Conservation (phyloP, 495 filamentous ascomycete genomes). For the Bacidia rubella region DNA sequence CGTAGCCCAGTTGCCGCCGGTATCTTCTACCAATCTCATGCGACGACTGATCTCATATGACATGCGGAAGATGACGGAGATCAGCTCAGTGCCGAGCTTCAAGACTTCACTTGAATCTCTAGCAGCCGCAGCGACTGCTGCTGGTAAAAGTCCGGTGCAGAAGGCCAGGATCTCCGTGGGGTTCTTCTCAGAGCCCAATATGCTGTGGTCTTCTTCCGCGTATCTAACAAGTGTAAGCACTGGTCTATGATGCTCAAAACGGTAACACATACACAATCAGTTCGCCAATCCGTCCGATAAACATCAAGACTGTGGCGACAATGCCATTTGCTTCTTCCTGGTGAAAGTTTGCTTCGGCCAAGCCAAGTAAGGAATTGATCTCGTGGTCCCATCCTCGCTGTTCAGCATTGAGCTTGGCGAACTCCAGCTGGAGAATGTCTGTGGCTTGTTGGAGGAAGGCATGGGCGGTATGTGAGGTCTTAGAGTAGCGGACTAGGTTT, state of each 20-base stretch:
- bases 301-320: constrained; percentile 7
- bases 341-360: constrained; percentile 2
- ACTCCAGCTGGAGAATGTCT: constrained; percentile 4
- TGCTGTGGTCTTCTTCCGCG: constrained; percentile 3
- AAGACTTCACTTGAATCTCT: neutral
- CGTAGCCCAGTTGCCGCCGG: constrained; percentile 4
- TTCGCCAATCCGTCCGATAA: constrained; percentile 1
- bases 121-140: constrained; percentile 1
- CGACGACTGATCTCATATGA: neutral
- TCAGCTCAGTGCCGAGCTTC: neutral
- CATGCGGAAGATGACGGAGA: constrained; percentile 1
- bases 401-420: neutral
- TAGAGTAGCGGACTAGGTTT: neutral
- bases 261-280: constrained; percentile 2
- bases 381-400: neutral
- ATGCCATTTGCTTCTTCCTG: neutral
- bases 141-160: constrained; percentile 4
- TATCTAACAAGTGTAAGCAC: no score
- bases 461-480: neutral
- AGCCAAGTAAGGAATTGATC: neutral
- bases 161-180: constrained; percentile 6
- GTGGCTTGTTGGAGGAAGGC: constrained; percentile 1
- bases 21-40: neutral
- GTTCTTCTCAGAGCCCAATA: neutral
- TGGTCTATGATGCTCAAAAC: no score